These are phyloP conservation scores for Pestalotiopsis sp. DNA, from an alignment of 2,329 filamentous ascomycete species.

Conservation along the genomic window DNA sequence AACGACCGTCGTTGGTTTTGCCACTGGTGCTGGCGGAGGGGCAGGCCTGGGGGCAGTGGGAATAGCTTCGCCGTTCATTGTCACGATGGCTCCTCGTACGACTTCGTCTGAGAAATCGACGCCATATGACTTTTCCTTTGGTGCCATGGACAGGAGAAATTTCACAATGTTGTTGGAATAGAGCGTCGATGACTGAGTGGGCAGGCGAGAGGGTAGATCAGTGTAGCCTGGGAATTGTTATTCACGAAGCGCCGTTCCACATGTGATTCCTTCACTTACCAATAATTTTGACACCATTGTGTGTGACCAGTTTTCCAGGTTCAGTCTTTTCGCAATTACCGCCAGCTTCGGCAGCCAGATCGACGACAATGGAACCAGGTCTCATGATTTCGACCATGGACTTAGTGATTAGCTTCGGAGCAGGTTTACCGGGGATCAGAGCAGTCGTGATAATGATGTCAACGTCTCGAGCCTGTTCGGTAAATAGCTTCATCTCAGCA, in stretches of 20 bases:
- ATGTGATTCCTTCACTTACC: constrained; percentile 50
- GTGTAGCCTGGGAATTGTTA: constrained; percentile 65
- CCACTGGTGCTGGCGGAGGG: constrained; percentile 53
- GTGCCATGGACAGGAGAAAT: constrained; percentile 79
- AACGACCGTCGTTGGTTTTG: constrained; percentile 39
- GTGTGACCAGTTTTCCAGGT: constrained; percentile 69
- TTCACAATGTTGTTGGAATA: constrained; percentile 96
- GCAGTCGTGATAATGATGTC: constrained; percentile 94
- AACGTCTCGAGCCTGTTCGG: constrained; percentile 83
- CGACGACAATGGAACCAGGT: constrained; percentile 85
- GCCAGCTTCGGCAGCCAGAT: constrained; percentile 84
- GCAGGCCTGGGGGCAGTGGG: constrained; percentile 74
- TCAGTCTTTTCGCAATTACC: constrained; percentile 86
- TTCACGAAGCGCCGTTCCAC: neutral
- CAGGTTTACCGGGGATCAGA: constrained; percentile 82
- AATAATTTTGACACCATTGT: constrained; percentile 83
- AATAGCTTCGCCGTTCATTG: constrained; percentile 74
- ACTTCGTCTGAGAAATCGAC: constrained; percentile 84
- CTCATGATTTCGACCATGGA: constrained; percentile 84
- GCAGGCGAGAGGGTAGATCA: constrained; percentile 82
- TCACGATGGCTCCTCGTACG: constrained; percentile 82
- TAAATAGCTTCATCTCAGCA: constrained; percentile 90
- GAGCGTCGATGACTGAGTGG: constrained; percentile 85
- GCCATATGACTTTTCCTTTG: constrained; percentile 77
- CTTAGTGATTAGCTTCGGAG: constrained; percentile 83